A percentile compares a stretch with the other conserved stretches of the same genome.
Evolutionary conservation across 176 grass and related monocot species (phyloP).

Genomic region (Musa beccarii): DNA sequence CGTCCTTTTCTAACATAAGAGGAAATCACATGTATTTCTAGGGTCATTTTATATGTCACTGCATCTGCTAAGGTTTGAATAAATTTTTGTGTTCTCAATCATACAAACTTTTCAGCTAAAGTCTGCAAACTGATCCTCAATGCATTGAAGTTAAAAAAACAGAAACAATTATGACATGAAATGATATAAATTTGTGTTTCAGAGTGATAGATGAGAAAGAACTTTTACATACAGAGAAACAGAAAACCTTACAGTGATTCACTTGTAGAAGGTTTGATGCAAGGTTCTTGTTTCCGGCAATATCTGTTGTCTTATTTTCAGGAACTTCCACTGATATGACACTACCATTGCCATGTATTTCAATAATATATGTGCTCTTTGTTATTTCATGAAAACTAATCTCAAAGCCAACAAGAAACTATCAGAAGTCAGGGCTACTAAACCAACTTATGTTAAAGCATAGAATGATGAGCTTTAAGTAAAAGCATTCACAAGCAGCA

Average conservation of each 20-base stretch:
- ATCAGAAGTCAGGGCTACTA: background rate
- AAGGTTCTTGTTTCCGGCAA: conserved; percentile 70
- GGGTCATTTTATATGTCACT: too few relatives aligned
- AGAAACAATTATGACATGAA: background rate
- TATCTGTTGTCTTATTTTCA: conserved; percentile 58
- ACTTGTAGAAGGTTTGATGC: conserved; percentile 76
- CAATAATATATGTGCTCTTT: conserved; percentile 59
- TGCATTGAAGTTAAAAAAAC: background rate
- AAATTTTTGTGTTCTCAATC: background rate
- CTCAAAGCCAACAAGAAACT: conserved; percentile 2
- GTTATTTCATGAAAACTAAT: conserved; percentile 79
- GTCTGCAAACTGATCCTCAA: background rate
- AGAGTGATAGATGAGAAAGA: background rate
- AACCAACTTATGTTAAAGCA: background rate
- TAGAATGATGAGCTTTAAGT: background rate
- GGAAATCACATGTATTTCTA: too few relatives aligned
- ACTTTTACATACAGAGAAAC: background rate
- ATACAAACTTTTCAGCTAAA: background rate
- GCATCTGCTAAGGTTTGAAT: background rate
- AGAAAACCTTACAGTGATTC: conserved; percentile 64
- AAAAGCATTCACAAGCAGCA: background rate
- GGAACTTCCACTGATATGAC: conserved; percentile 60
- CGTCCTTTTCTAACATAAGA: too few relatives aligned
- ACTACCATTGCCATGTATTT: conserved; percentile 45
- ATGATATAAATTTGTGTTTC: background rate